Conservation (phyloP, 2,329 filamentous ascomycete genomes). For the Biscogniauxia sp. region DNA sequence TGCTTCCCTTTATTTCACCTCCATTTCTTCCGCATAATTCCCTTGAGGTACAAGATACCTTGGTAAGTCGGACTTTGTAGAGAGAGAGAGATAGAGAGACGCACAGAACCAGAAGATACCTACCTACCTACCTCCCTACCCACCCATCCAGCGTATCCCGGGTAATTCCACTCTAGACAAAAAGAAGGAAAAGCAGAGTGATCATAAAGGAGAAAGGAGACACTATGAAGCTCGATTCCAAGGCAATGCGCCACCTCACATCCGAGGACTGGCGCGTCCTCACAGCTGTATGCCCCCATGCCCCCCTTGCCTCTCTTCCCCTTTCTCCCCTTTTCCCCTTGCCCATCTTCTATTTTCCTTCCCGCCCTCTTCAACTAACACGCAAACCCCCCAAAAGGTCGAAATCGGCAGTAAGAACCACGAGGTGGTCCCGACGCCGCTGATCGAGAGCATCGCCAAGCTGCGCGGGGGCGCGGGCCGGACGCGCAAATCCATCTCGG, state of each 20-base stretch:
- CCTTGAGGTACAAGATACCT: too few species aligned
- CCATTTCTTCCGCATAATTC: too few species aligned
- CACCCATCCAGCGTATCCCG: too few species aligned
- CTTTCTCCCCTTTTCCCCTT: constrained; percentile 26
- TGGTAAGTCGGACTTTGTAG: too few species aligned
- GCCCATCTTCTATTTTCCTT: constrained; percentile 28
- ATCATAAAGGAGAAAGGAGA: neutral
- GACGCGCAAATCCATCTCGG: constrained; percentile 84
- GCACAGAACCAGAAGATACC: too few species aligned
- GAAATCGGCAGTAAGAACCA: constrained; percentile 95
- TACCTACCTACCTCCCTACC: too few species aligned
- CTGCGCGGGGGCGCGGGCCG: constrained; percentile 75
- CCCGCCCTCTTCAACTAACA: constrained; percentile 23
- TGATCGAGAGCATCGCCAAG: constrained; percentile 82
- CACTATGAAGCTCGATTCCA: constrained; percentile 91
- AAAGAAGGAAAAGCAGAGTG: neutral
- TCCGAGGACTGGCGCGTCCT: constrained; percentile 94
- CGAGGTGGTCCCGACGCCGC: constrained; percentile 86
- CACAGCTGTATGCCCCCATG: constrained; percentile 66
- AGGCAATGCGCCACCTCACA: constrained; percentile 87
- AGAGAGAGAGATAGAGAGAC: too few species aligned
- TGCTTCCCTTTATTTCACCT: too few species aligned
- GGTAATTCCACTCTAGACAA: too few species aligned
- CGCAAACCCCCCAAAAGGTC: constrained; percentile 57
- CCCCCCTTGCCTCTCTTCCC: constrained; percentile 21